Evolutionary conservation across 306 rosid genomes (phyloP).

Genomic region (Quercus wislizeni): DNA sequence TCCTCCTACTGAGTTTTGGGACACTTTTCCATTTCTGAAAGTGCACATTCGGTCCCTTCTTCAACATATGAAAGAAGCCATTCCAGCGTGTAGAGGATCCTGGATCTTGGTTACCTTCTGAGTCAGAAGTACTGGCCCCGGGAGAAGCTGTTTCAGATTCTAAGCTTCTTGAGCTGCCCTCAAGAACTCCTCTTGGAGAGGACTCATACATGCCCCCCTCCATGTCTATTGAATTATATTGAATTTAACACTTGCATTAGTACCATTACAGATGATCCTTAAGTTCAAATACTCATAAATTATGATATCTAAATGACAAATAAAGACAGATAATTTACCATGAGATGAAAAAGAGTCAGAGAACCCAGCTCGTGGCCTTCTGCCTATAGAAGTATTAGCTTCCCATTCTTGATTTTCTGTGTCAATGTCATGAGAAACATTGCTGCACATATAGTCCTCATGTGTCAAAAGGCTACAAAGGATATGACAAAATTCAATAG

Average conservation of each 20-base stretch:
- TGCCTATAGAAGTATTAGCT: conserved; percentile 15
- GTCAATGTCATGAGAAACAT: conserved; percentile 30
- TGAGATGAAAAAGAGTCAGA: conserved; percentile 56
- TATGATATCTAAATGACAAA: not conserved
- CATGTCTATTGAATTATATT: conserved; percentile 31
- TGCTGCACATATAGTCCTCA: conserved; percentile 48
- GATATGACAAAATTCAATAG: conserved; percentile 29
- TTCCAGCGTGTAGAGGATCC: conserved; percentile 41
- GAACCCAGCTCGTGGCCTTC: conserved; percentile 49
- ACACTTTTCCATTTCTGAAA: conserved; percentile 46
- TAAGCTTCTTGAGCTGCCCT: conserved; percentile 34
- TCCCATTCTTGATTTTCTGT: conserved; percentile 32
- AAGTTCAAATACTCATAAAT: not conserved
- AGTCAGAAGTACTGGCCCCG: conserved; percentile 66
- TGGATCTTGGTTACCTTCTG: conserved; percentile 36
- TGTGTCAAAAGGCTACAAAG: conserved; percentile 32
- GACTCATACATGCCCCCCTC: conserved; percentile 30
- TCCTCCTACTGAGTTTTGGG: conserved; percentile 69
- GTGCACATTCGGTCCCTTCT: conserved; percentile 61
- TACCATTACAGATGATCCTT: not conserved
- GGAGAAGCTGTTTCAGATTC: conserved; percentile 54
- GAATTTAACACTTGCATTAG: conserved; percentile 20
- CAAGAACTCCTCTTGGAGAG: conserved; percentile 29
- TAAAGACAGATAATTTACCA: conserved; percentile 32
- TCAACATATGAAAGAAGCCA: conserved; percentile 59